phyloP scores from a whole-genome alignment of 139 green algal species.

The Limnomonas spitsbergensis region DNA sequence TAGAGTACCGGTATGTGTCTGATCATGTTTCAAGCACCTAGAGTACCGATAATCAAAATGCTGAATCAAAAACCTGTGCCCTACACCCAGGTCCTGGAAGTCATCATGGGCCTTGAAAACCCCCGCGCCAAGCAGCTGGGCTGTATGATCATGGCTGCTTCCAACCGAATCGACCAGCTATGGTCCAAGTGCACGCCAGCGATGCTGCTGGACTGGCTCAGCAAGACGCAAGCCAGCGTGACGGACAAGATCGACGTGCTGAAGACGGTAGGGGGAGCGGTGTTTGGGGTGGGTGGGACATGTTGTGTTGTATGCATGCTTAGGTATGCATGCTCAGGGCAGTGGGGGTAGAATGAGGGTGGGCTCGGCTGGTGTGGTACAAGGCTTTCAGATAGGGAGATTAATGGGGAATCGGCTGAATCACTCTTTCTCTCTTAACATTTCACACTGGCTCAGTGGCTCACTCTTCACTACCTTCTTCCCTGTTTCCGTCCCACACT shows the following conservation, averaged over 20 bases:
- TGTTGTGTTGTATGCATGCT: background rate
- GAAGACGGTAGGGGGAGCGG: conserved; percentile 12
- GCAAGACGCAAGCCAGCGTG: conserved; percentile 20
- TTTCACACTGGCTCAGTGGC: no score
- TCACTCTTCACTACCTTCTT: no score
- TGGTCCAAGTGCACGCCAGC: conserved; percentile 34
- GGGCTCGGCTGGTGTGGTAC: no score
- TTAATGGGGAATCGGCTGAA: no score
- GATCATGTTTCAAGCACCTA: no score
- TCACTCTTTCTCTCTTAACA: no score
- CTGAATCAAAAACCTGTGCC: no score
- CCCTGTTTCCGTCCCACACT: no score
- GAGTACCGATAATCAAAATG: no score
- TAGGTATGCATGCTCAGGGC: background rate
- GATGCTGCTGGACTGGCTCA: conserved; percentile 26
- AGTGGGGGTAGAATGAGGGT: no score
- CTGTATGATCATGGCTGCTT: conserved; percentile 38
- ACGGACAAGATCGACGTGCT: conserved; percentile 46
- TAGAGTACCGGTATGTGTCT: no score
- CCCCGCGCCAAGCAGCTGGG: conserved; percentile 36
- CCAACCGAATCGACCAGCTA: conserved; percentile 39
- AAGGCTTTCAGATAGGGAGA: no score
- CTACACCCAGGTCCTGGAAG: conserved; percentile 32
- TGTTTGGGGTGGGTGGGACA: background rate
- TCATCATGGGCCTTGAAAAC: conserved; percentile 24